These are phyloP conservation scores for Diaporthe longicolla DNA, from an alignment of 2,329 filamentous ascomycete genomes.

Conservation along the genomic window DNA sequence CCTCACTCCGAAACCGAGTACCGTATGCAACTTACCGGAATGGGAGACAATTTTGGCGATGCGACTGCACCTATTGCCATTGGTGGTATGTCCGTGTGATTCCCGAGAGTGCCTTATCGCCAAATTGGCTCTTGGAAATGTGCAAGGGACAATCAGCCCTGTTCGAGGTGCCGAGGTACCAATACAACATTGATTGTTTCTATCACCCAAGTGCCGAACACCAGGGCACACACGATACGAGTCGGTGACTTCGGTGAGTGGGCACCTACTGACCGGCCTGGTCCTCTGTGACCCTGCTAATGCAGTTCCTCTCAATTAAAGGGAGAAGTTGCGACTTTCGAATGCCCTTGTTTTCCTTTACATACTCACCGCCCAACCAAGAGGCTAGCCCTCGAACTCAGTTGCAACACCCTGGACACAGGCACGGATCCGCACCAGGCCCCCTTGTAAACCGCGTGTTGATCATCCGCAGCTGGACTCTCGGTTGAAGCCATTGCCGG, in stretches of 20 bases:
- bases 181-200: constrained; percentile 41
- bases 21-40: neutral
- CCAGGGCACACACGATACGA: constrained; percentile 21
- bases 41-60: constrained; percentile 16
- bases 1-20: neutral
- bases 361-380: constrained; percentile 11
- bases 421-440: neutral
- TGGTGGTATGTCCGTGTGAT: constrained; percentile 23
- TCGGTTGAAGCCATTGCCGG: constrained; percentile 25
- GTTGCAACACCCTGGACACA: constrained; percentile 20
- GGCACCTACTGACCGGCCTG: neutral
- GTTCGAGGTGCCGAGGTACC: constrained; percentile 33
- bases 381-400: constrained; percentile 9
- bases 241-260: constrained; percentile 23
- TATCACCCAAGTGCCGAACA: constrained; percentile 32
- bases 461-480: constrained; percentile 26
- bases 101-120: constrained; percentile 31
- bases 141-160: constrained; percentile 26
- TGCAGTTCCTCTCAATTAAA: constrained; percentile 6
- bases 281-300: constrained; percentile 23
- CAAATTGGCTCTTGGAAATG: constrained; percentile 18
- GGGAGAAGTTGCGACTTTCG: constrained; percentile 32
- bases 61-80: constrained; percentile 11
- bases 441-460: neutral
- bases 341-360: neutral